Base-by-base conservation (phyloP, 208 protist species). In the Trypanosoma congolense region DNA sequence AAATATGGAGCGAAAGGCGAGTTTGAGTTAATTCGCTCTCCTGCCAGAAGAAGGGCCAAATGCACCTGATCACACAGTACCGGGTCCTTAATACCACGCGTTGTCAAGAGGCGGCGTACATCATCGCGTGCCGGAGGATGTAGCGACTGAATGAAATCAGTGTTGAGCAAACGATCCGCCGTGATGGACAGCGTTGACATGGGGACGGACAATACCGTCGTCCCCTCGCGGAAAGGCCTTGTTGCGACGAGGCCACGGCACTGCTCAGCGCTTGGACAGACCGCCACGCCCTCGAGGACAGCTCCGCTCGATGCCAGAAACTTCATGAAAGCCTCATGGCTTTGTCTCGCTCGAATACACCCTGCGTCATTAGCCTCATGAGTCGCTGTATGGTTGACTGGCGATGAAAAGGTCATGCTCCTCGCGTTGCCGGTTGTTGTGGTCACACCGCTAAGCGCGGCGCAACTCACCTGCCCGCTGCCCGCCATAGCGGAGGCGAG, bases 51-150 rank as follows among this genome's bases (percentile, higher is more conserved):
- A 26, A 91, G 65, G 2, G 83, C 79, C 19, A 91, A 56, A 58
- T 82, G 61, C 26, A 91, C 49, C 57, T 91, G 79, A 54, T 91
- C 77, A 65, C 73, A 76, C 56, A 91, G 62, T 0, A 85, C 75
- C 3, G 80, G 73, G 41, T 91, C 83, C 28, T 69, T 66, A 16
- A 91, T 75, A 38, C 77, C 83, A 41, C 65, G 72, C 12, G 80
- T 30, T 10, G 46, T 73, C 74, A 91, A 71, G 18, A 81, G 38
- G 0, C 68, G 65, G 0, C 66, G 59, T 28, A 91, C 75, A 38
- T 69, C 72, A 25, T 85, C 72, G 1, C 85, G 56, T 21, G 55
- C 70, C 2, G 83, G 83, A n/a, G 78, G 69, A 31, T 55, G 18
- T 35, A 68, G 33, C 0, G 36, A 51, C n/a, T 51, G 62, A 29